phyloP scores from a whole-genome alignment of 176 grass and related monocot genomes.

The Urochloa ruziziensis region DNA sequence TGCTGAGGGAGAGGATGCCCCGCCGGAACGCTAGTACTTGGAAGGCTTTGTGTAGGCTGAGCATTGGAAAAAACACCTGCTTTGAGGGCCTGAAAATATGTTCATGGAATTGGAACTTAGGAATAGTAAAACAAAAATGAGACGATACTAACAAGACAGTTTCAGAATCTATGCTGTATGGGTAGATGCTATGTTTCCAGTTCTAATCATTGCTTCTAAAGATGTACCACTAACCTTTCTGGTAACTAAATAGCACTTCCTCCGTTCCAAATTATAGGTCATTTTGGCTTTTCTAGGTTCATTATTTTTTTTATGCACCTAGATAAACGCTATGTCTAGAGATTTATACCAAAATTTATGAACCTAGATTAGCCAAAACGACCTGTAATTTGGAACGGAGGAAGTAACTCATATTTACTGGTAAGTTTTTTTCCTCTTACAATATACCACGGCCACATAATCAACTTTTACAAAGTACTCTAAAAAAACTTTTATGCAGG shows the following conservation, averaged over 20 bases:
- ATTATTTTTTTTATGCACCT: too few species aligned
- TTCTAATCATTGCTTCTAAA: background rate
- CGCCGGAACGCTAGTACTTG: conserved; percentile 49
- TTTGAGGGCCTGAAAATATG: conserved; percentile 58
- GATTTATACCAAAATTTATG: too few species aligned
- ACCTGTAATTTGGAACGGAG: too few species aligned
- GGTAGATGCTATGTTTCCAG: background rate
- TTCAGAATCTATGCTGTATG: background rate
- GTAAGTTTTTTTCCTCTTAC: background rate
- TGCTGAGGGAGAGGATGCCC: conserved; percentile 76
- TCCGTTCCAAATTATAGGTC: too few species aligned
- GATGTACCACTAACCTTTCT: background rate
- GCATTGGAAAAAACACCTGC: conserved; percentile 67
- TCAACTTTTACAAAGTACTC: background rate
- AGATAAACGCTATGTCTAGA: too few species aligned
- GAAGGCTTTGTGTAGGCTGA: conserved; percentile 62
- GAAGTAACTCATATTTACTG: background rate
- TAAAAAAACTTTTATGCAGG: too few species aligned
- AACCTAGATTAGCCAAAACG: too few species aligned
- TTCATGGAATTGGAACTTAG: conserved; percentile 6
- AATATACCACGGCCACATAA: background rate
- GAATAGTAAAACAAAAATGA: background rate
- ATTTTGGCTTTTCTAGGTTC: too few species aligned
- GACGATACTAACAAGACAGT: background rate
- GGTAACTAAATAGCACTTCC: too few species aligned